Evolutionary conservation across 2,329 filamentous ascomycete genomes (phyloP), one percentile per base, ranked within the genome.

Genomic region (Chrysosphaeria jannelii): DNA sequence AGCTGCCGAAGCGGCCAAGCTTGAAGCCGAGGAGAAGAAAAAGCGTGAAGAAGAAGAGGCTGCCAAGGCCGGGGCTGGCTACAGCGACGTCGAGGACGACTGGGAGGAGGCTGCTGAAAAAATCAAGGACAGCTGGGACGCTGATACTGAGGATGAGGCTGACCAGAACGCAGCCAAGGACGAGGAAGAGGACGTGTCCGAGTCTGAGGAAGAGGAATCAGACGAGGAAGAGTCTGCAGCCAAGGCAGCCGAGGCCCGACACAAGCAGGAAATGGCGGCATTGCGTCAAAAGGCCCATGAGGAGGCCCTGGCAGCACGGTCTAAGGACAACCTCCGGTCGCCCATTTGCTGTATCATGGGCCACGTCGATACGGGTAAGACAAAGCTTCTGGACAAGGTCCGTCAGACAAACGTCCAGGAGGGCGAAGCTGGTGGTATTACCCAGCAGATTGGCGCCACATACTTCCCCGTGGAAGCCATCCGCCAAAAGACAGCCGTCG

Each of bases 341-440:
- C 85, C 85, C 25, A 97, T 97, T 47, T 93, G 85, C 57, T 93
- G 81, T 69, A 97, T 97, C 59, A 64, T 97, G 32, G 85, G 85
- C 38, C 85, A 97, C 62, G 85, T 97, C 61, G 85, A 97, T 66
- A 97, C 88, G 21, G 85, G 85, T 44, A 97, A 97, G 54, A 97
- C 85, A n/a, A 97, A 93, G 52, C 55, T 97, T 31, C 59, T 97
- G 28, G 85, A 97, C 55, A 97, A 97, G 53, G 75, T 97, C 39
- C 72, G 85, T 39, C 78, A 91, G 46, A 93, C 85, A 27, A 93
- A 97, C 41, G 85, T 97, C 17, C 88, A 97, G 42, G 85, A 93
- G 48, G 85, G 85, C 38, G 85, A 97, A 60, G 88, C 85, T 19
- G 88, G 85, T 56, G 85, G 85, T 66, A 97, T 97, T 39, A 97